Percentiles rank a stretch among this genome's conserved stretches.
Evolutionary conservation across 331 rosid genomes (phyloP).

Genomic region (Malus hybrid): DNA sequence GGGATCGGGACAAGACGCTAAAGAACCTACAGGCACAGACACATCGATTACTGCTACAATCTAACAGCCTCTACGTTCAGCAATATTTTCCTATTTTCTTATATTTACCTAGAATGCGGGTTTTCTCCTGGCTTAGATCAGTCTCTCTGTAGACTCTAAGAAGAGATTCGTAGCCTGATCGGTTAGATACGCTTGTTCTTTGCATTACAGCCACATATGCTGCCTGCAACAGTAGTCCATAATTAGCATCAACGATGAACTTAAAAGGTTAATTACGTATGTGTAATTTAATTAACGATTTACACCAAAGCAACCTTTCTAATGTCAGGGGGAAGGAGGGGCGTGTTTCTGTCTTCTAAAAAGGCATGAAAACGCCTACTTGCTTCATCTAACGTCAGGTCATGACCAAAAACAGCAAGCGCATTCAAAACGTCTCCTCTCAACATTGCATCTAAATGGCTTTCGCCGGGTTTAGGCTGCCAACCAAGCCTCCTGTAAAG

Average conservation of each 20-base stretch:
- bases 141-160: slow-evolving; percentile 72
- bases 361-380: slow-evolving; percentile 64
- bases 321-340: slow-evolving; percentile 79
- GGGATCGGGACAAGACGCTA: no score
- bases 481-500: slow-evolving; percentile 83
- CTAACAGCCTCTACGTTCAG: no score
- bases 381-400: slow-evolving; percentile 66
- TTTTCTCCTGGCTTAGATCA: no score
- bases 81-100: no score
- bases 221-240: slow-evolving; percentile 52
- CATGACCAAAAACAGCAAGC: slow-evolving; percentile 69
- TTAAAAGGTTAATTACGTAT: background rate
- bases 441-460: slow-evolving; percentile 86
- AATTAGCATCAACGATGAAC: slow-evolving; percentile 14
- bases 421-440: slow-evolving; percentile 87
- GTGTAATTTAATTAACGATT: slow-evolving; percentile 1
- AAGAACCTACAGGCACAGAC: no score
- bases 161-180: slow-evolving; percentile 63
- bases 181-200: slow-evolving; percentile 40
- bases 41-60: no score
- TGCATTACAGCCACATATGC: slow-evolving; percentile 76
- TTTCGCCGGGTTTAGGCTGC: slow-evolving; percentile 77
- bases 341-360: slow-evolving; percentile 65
- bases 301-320: slow-evolving; percentile 52
- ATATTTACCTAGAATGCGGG: no score